Evolutionary conservation across 2,329 filamentous ascomycete species (phyloP), one percentile per base, ranked within the genome.

Genomic region (Ceratocystis eucalypticola): DNA sequence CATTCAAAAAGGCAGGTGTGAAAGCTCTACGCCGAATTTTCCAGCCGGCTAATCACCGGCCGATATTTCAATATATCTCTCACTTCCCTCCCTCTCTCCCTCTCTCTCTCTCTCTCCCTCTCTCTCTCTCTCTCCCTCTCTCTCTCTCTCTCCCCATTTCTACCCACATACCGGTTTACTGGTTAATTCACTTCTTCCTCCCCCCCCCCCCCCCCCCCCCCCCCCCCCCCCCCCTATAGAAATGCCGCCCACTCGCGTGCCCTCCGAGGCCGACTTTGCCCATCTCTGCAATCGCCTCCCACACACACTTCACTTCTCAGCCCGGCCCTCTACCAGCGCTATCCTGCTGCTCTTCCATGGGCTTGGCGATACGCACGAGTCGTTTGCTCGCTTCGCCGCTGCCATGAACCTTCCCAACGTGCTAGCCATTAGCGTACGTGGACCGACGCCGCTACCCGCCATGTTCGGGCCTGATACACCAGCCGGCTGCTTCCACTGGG

Each of bases 281-380:
- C 70, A 76, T 37, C 75, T 82, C 48, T 69, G 74, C 25, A 71
- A 76, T 48, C 72, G 72, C 57, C 75, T 82, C 64, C 76, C 76
- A 12, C 71, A 80, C 67, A 75, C 78, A 63, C 73, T 82, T 59
- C 76, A 80, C 70, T 80, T 78, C 72, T 80, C 81, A 53, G 74
- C 77, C 33, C 80, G 82, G 46, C 83, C 88, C 68, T 82, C 82
- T 12, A 84, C 87, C 8, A 88, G 85, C 55, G 87, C 92, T 71
- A 80, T 95, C 70, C 84, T 96, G 69, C 77, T 96, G 72, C 82
- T 96, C 64, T 84, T 96, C 67, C 91, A 96, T 75, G 91, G 91
- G 69, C 82, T 96, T 12, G 91, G 91, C 69, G 91, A 96, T 76
- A 84, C 82, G 44, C 82, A 89, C 68, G 72, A 74, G 2, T 80